Evolutionary conservation across 2,329 filamentous ascomycete species (phyloP).

Genomic region (Calycina herbarum): DNA sequence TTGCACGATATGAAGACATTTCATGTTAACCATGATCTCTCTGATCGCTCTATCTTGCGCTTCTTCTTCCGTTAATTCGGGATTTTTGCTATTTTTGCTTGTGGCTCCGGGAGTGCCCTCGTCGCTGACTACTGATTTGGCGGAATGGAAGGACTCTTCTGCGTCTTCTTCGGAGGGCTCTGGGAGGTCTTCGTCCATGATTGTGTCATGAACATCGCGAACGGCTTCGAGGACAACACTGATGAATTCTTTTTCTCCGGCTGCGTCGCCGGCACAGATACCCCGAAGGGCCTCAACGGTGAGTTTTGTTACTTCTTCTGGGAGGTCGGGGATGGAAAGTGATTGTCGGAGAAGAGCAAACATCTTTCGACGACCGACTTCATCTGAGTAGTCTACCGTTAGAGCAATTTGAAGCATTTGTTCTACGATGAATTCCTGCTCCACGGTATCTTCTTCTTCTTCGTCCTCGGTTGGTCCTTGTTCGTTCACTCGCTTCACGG

Average conservation of each 20-base stretch:
- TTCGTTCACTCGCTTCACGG: conserved; percentile 56
- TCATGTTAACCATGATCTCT: conserved; percentile 97
- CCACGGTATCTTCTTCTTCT: conserved; percentile 77
- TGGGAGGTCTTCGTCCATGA: conserved; percentile 60
- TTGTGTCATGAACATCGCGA: conserved; percentile 93
- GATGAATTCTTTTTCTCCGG: conserved; percentile 80
- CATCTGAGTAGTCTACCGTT: conserved; percentile 95
- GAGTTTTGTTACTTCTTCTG: conserved; percentile 90
- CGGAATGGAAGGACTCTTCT: conserved; percentile 93
- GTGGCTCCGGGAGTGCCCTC: conserved; percentile 53
- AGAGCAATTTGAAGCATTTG: conserved; percentile 90
- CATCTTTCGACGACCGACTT: conserved; percentile 94
- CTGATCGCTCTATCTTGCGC: conserved; percentile 74
- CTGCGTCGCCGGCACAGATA: conserved; percentile 73
- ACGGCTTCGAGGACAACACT: conserved; percentile 88
- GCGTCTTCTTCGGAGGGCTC: conserved; percentile 51
- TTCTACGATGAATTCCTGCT: conserved; percentile 94
- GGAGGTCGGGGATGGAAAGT: conserved; percentile 80
- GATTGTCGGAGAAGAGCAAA: conserved; percentile 85
- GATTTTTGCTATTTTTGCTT: conserved; percentile 44
- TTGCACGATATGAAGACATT: conserved; percentile 94
- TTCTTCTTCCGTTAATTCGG: conserved; percentile 61
- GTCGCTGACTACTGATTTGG: conserved; percentile 78
- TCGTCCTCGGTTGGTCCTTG: conserved; percentile 60
- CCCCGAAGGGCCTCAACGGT: conserved; percentile 78